Evolutionary conservation across 306 rosid genomes (phyloP).

Genomic region (Styphnolobium japonicum): DNA sequence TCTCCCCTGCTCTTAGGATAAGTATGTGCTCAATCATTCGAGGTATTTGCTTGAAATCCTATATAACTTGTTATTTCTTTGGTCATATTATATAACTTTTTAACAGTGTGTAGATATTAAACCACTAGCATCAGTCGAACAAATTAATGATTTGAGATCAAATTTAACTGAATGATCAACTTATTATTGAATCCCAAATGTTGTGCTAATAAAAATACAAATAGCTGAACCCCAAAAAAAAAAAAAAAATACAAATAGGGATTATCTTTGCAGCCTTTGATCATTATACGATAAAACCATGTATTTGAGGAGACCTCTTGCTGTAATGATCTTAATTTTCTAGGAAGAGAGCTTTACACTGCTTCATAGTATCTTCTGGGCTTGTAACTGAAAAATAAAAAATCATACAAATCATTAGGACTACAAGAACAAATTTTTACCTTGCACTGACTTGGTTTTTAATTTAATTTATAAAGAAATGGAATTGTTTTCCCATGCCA

Average conservation of each 20-base stretch:
- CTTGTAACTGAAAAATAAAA: slow-evolving; percentile 56
- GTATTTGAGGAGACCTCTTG: neutral
- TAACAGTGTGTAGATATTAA: too few species aligned
- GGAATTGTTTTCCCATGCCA: neutral
- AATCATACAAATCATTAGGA: neutral
- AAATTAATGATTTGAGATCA: neutral
- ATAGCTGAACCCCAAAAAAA: too few species aligned
- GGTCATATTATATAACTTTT: too few species aligned
- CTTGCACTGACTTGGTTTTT: neutral
- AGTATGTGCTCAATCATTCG: too few species aligned
- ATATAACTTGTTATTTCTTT: too few species aligned
- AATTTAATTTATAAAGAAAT: neutral
- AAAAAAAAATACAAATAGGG: neutral
- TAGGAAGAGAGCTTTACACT: slow-evolving; percentile 74
- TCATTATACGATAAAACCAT: neutral
- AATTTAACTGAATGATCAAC: neutral
- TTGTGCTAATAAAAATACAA: slow-evolving; percentile 5
- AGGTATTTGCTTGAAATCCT: too few species aligned
- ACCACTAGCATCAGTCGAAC: too few species aligned
- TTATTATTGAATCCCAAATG: slow-evolving; percentile 15
- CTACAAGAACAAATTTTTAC: neutral
- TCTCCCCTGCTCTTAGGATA: too few species aligned
- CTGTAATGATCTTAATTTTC: slow-evolving; percentile 34
- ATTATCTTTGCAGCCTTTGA: neutral
- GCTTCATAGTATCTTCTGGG: slow-evolving; percentile 77